These are phyloP conservation scores for Zea luxurians DNA, from an alignment of 176 grass and related monocot genomes.

Conservation along the genomic window DNA sequence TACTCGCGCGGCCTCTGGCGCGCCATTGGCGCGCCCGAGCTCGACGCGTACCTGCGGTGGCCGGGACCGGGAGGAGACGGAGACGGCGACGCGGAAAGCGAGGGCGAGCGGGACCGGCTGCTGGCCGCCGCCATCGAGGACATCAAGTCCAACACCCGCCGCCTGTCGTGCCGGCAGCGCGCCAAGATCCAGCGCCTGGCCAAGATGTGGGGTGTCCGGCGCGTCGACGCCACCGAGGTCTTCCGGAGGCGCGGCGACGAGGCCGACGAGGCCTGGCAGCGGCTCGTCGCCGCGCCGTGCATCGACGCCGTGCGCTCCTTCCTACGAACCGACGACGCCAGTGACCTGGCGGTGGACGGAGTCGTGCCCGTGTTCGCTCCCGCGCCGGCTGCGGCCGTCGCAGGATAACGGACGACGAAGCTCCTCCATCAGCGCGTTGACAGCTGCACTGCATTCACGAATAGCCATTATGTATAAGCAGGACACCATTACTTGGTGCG, in stretches of 20 bases:
- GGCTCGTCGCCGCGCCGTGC: slow-evolving; percentile 44
- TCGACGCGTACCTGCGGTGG: slow-evolving; percentile 49
- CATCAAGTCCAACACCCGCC: slow-evolving; percentile 54
- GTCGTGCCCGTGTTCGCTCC: slow-evolving; percentile 26
- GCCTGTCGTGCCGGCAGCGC: slow-evolving; percentile 49
- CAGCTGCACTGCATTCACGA: background rate
- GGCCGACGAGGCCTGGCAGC: slow-evolving; percentile 44
- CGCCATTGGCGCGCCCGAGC: slow-evolving; percentile 56
- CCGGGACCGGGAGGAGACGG: background rate
- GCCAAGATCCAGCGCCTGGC: slow-evolving; percentile 45
- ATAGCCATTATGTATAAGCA: background rate
- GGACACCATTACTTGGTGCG: background rate
- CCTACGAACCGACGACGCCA: slow-evolving; percentile 3
- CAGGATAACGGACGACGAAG: background rate
- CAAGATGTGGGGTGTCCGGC: slow-evolving; percentile 36
- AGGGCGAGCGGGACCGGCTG: background rate
- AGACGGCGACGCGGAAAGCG: background rate
- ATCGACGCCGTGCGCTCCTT: slow-evolving; percentile 43
- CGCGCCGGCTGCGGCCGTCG: background rate
- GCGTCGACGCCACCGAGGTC: slow-evolving; percentile 54
- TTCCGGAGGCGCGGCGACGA: slow-evolving; percentile 14
- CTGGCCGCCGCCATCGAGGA: slow-evolving; percentile 45
- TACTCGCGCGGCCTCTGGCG: slow-evolving; percentile 48
- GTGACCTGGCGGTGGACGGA: background rate
- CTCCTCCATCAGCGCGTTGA: too few species aligned